Percentiles rank a stretch among this genome's conserved stretches.
These are phyloP conservation scores for Suillus ampliporus DNA, from an alignment of 768 basidiomycete species.

Conservation along the genomic window DNA sequence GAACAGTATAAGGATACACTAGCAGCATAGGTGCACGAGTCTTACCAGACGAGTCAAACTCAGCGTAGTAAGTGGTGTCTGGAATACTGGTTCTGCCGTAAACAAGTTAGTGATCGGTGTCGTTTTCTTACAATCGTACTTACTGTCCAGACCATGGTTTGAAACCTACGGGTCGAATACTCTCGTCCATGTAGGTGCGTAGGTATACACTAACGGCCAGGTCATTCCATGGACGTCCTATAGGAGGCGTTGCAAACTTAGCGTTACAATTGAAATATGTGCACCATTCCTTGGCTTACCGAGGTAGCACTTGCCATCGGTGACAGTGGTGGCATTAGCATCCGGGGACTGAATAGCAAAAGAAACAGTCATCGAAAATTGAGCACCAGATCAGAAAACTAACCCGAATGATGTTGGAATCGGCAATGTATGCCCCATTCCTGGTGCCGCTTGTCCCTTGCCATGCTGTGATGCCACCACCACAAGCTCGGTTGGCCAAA, in stretches of 20 bases:
- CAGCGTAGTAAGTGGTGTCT: conserved; percentile 64
- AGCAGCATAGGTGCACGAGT: neutral
- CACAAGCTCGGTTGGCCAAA: conserved; percentile 67
- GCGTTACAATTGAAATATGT: neutral
- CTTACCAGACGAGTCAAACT: conserved; percentile 57
- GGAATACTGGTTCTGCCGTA: conserved; percentile 50
- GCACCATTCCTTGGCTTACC: conserved; percentile 36
- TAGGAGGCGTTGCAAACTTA: neutral
- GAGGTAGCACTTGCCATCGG: conserved; percentile 53
- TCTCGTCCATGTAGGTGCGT: conserved; percentile 62
- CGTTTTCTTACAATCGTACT: neutral
- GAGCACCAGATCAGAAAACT: conserved; percentile 20
- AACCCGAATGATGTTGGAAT: conserved; percentile 62
- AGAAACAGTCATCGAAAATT: neutral
- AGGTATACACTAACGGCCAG: conserved; percentile 60
- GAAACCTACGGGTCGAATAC: conserved; percentile 56
- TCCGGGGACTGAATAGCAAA: conserved; percentile 55
- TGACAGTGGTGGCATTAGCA: conserved; percentile 54
- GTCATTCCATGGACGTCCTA: conserved; percentile 66
- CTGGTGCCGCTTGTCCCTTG: conserved; percentile 52
- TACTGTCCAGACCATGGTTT: conserved; percentile 47
- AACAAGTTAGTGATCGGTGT: neutral
- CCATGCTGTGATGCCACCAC: conserved; percentile 72
- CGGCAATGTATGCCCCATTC: conserved; percentile 59
- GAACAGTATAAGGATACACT: neutral